A percentile compares a stretch with the other conserved stretches of the same genome.
Conservation (phyloP, 2,329 filamentous ascomycete species). For the Colletotrichum somersetense region DNA sequence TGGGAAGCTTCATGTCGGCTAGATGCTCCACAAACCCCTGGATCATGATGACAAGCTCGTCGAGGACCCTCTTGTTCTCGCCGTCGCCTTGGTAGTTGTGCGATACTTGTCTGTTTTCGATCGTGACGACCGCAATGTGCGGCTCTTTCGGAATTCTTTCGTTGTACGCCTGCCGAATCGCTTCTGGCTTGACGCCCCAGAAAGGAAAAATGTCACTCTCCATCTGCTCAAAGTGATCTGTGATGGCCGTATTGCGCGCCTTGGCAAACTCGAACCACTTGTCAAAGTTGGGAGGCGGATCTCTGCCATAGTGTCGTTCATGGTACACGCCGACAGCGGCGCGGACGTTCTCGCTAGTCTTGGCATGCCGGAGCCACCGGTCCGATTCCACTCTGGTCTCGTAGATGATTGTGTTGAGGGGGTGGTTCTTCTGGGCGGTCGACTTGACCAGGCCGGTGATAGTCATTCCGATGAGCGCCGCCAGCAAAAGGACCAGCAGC, state of each 20-base stretch:
- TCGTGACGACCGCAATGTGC: constrained; percentile 63
- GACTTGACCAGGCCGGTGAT: constrained; percentile 53
- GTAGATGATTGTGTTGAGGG: constrained; percentile 64
- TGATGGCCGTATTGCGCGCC: constrained; percentile 74
- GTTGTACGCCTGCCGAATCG: constrained; percentile 71
- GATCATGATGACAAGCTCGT: constrained; percentile 74
- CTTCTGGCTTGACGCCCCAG: constrained; percentile 77
- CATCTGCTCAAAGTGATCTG: constrained; percentile 87
- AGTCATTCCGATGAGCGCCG: constrained; percentile 52
- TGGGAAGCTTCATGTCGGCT: constrained; percentile 85
- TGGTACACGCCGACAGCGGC: constrained; percentile 64
- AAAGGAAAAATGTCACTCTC: constrained; percentile 81
- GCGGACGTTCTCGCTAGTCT: constrained; percentile 60
- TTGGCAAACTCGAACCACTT: constrained; percentile 86
- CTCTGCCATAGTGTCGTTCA: constrained; percentile 69
- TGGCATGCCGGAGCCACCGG: constrained; percentile 63
- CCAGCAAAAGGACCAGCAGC: constrained; percentile 54
- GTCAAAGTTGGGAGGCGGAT: constrained; percentile 85
- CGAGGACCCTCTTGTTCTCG: constrained; percentile 53
- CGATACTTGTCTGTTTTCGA: constrained; percentile 73
- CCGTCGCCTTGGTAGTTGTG: constrained; percentile 53
- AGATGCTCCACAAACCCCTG: constrained; percentile 77
- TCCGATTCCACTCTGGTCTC: constrained; percentile 60
- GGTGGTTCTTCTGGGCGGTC: constrained; percentile 54
- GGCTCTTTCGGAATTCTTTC: constrained; percentile 54